Evolutionary conservation across 495 filamentous ascomycete genomes (phyloP).

Genomic region (Rusavskia elegans): DNA sequence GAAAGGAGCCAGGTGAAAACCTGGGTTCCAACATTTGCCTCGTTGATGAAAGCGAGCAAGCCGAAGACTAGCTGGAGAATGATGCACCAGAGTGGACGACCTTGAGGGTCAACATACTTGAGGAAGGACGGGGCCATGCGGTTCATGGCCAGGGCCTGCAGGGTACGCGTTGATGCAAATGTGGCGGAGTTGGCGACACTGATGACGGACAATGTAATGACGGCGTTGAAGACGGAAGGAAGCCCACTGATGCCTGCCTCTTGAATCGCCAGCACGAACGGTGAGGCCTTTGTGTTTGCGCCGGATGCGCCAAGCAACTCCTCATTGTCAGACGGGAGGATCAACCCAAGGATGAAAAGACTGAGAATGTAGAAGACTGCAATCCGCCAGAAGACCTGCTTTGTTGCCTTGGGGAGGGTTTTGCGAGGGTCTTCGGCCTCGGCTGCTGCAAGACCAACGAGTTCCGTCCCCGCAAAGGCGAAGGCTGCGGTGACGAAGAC

Average conservation of each 20-base stretch:
- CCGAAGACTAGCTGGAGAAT: conserved; percentile 38
- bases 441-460: conserved; percentile 58
- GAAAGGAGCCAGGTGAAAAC: conserved; percentile 51
- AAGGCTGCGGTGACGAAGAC: conserved; percentile 65
- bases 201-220: conserved; percentile 57
- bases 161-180: conserved; percentile 45
- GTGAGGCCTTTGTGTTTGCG: conserved; percentile 44
- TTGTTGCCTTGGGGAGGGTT: conserved; percentile 47
- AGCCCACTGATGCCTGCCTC: conserved; percentile 49
- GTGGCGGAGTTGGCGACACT: conserved; percentile 48
- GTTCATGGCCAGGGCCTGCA: conserved; percentile 40
- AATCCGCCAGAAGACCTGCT: conserved; percentile 67
- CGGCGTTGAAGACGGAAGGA: conserved; percentile 57
- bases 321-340: conserved; percentile 39
- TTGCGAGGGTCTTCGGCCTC: conserved; percentile 50
- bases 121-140: conserved; percentile 44
- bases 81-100: conserved; percentile 38
- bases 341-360: conserved; percentile 57
- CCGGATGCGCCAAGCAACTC: conserved; percentile 29
- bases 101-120: conserved; percentile 38
- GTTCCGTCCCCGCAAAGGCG: conserved; percentile 55
- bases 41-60: conserved; percentile 37
- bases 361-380: conserved; percentile 58
- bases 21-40: conserved; percentile 20
- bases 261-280: conserved; percentile 57